Evolutionary conservation across 2,329 filamentous ascomycete genomes (phyloP).

Genomic region (Botrytis paeoniae): DNA sequence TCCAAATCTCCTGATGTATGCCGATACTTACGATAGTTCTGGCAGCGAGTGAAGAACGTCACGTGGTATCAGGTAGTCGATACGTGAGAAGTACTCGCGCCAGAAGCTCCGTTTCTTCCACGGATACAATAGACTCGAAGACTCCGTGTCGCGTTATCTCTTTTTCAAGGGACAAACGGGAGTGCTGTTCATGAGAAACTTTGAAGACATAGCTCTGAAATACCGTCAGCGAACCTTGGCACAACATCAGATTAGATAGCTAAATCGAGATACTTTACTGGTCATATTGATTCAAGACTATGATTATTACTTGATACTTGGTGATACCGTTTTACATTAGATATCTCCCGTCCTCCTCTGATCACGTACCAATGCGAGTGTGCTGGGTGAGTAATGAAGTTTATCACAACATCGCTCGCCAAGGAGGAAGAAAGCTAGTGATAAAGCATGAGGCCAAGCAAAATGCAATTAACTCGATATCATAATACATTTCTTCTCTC

Average conservation of each 20-base stretch:
- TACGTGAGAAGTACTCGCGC: neutral
- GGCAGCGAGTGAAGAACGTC: neutral
- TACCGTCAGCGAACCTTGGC: neutral
- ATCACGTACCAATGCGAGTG: neutral
- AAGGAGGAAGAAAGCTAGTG: neutral
- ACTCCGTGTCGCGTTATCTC: accelerated
- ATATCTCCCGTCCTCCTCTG: neutral
- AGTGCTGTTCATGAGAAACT: too few species aligned
- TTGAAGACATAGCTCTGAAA: neutral
- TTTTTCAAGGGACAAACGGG: accelerated
- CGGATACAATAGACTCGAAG: accelerated
- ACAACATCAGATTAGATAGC: neutral
- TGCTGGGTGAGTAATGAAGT: neutral
- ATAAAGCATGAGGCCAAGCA: neutral
- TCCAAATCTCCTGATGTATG: neutral
- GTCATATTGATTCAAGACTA: accelerated
- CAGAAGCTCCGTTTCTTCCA: neutral
- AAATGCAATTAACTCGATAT: neutral
- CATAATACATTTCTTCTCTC: neutral
- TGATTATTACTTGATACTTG: neutral
- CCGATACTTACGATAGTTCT: neutral
- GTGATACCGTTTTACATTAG: neutral
- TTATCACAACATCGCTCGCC: neutral
- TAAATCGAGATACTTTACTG: neutral
- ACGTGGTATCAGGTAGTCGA: neutral